These are phyloP conservation scores for Tricholoma sp. DNA, from an alignment of 768 basidiomycete species.

Conservation along the genomic window DNA sequence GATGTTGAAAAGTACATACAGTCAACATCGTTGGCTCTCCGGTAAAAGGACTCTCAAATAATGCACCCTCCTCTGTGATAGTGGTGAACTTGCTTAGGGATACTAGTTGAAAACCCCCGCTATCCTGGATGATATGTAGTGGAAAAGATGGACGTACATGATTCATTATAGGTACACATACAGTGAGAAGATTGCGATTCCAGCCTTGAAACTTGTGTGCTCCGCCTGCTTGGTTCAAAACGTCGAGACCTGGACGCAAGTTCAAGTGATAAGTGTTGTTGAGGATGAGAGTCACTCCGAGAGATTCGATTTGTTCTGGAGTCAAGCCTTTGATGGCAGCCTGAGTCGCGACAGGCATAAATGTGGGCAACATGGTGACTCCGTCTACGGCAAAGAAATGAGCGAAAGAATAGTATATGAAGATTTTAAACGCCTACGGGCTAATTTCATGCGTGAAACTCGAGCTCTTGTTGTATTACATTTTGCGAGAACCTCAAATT, in stretches of 20 bases:
- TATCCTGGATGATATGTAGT: slow-evolving; percentile 47
- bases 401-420: slow-evolving; percentile 2
- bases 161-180: slow-evolving; percentile 25
- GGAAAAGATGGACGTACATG: slow-evolving; percentile 1
- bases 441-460: slow-evolving; percentile 78
- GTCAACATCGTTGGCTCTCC: slow-evolving; percentile 88
- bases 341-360: slow-evolving; percentile 94
- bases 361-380: slow-evolving; percentile 77
- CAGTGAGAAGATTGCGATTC: slow-evolving; percentile 80
- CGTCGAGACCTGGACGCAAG: slow-evolving; percentile 73
- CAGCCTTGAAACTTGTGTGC: slow-evolving; percentile 92
- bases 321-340: slow-evolving; percentile 91
- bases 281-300: slow-evolving; percentile 78
- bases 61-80: slow-evolving; percentile 85
- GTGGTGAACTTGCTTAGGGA: slow-evolving; percentile 79
- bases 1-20: slow-evolving; percentile 32
- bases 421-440: slow-evolving; percentile 46
- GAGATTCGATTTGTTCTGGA: slow-evolving; percentile 73
- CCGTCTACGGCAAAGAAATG: slow-evolving; percentile 47
- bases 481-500: slow-evolving; percentile 78
- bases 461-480: slow-evolving; percentile 80
- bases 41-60: slow-evolving; percentile 80
- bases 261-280: slow-evolving; percentile 92
- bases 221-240: slow-evolving; percentile 71
- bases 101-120: slow-evolving; percentile 87